Evolutionary conservation across 768 basidiomycete genomes (phyloP).

Genomic region (Russula virescens): DNA sequence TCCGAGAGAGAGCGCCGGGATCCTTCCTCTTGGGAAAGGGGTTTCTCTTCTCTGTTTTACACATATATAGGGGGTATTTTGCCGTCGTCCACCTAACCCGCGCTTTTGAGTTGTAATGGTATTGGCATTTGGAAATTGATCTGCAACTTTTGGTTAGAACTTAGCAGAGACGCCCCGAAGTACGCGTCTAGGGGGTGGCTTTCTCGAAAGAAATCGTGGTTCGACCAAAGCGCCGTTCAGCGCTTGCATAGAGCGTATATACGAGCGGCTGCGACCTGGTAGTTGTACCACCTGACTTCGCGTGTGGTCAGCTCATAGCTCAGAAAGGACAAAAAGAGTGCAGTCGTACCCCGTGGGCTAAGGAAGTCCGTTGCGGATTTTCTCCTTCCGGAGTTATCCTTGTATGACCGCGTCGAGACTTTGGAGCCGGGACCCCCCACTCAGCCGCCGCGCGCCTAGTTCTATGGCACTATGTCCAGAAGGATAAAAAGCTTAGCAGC

Average conservation of each 20-base stretch:
- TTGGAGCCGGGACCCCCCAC: not conserved
- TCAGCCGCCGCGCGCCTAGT: not conserved
- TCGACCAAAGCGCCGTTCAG: slow-evolving; percentile 1
- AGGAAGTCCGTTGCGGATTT: not conserved
- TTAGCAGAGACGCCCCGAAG: not conserved
- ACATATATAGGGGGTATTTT: not conserved
- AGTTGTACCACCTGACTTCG: not conserved
- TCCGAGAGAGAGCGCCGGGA: not conserved
- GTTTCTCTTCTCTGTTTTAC: too few relatives aligned
- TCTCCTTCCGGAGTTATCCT: not conserved
- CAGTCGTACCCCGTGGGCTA: not conserved
- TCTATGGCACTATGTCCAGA: not conserved
- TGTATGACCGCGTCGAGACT: not conserved
- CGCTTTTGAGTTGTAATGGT: too few relatives aligned
- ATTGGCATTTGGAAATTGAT: too few relatives aligned
- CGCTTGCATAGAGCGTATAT: not conserved
- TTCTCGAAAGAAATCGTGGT: not conserved
- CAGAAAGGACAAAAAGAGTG: not conserved
- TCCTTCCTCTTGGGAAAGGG: not conserved
- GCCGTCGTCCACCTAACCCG: not conserved
- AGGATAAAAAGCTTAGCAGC: not conserved
- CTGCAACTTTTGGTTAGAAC: too few relatives aligned
- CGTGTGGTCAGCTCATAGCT: not conserved
- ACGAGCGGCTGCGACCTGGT: not conserved
- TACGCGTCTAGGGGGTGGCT: not conserved